Base-by-base conservation (phyloP, 2,329 filamentous ascomycete genomes). In the Gliomastix tumulicola region DNA sequence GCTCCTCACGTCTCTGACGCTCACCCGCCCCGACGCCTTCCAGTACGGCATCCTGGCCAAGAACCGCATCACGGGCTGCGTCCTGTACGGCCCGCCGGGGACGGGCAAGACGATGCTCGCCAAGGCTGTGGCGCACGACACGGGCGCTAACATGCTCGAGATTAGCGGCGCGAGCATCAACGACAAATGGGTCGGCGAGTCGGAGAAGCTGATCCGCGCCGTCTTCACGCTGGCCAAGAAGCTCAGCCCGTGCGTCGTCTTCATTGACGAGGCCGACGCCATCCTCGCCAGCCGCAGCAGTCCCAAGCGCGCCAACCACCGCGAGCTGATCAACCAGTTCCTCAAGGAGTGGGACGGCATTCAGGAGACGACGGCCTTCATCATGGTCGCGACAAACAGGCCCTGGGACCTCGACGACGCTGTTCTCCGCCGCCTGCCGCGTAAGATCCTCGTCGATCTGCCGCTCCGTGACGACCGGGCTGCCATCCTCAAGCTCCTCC, bases 381-480 rank as follows among this genome's bases (percentile, higher is more conserved):
- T 98, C 59, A 96, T 98, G 88, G 88, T 97, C 0, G 90, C 92
- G 20, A 97, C 89, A 8, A 97, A 98, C 59, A 74, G 90, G 9
- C 92, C 92, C 0, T 96, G 94, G 51, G 92, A 97, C 52, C 76
- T 98, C 2, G 92, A 98, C 50, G 86, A 92, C 49, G 86, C 86
- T 9, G 84, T 92, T 9, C 70, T 92, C 32, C 73, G 86, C n/a
- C 74, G 85, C 11, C 64, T 89, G 17, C 85, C 85, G 3, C 69
- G 85, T 37, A 75, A 83, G 30, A 65, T 90, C 23, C 69, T 89
- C 1, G 75, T 89, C 28, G 85, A 89, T 51, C 65, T 89, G 6
- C 85, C 85, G 0, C 68, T 79, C 2, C 69, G 79, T 44, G 59
- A 65, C 5, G 84, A 87, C 56, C 69, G 83, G 19, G 70, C 76